A percentile compares a stretch with the other conserved stretches of the same genome.
Evolutionary conservation across 345 rosid genomes (phyloP).

Genomic region (Draba incana): DNA sequence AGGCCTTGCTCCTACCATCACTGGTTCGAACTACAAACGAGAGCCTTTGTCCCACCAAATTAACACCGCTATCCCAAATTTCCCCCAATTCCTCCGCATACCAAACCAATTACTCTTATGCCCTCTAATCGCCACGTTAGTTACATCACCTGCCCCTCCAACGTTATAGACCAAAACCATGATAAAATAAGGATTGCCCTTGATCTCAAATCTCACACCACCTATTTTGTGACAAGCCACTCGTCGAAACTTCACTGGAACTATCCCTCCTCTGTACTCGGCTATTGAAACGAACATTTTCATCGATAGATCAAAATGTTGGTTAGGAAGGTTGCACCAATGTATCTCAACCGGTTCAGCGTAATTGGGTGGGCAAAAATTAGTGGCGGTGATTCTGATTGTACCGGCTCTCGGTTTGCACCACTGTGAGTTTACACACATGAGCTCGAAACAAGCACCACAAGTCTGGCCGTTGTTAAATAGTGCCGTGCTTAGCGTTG

Average conservation of each 20-base stretch:
- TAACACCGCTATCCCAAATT: slow-evolving; percentile 43
- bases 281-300: slow-evolving; percentile 38
- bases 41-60: slow-evolving; percentile 49
- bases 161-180: slow-evolving; percentile 48
- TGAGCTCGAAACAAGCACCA: slow-evolving; percentile 72
- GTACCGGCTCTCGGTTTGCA: slow-evolving; percentile 51
- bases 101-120: slow-evolving; percentile 38
- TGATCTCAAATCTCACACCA: slow-evolving; percentile 41
- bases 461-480: slow-evolving; percentile 64
- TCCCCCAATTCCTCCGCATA: slow-evolving; percentile 67
- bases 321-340: slow-evolving; percentile 45
- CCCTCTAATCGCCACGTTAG: slow-evolving; percentile 47
- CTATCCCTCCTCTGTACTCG: slow-evolving; percentile 36
- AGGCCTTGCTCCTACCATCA: slow-evolving; percentile 41
- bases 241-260: slow-evolving; percentile 40
- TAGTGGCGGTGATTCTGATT: slow-evolving; percentile 50
- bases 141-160: slow-evolving; percentile 62
- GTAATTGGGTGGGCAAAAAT: slow-evolving; percentile 42
- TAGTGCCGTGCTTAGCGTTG: slow-evolving; percentile 71
- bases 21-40: slow-evolving; percentile 53
- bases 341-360: not conserved
- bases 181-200: slow-evolving; percentile 38
- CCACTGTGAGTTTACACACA: slow-evolving; percentile 55
- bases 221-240: slow-evolving; percentile 32
- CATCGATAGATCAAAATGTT: slow-evolving; percentile 37